Percentiles rank a stretch among this genome's conserved stretches.
These are phyloP conservation scores for Rhodamnia argentea DNA, from an alignment of 345 rosid species.

Conservation along the genomic window DNA sequence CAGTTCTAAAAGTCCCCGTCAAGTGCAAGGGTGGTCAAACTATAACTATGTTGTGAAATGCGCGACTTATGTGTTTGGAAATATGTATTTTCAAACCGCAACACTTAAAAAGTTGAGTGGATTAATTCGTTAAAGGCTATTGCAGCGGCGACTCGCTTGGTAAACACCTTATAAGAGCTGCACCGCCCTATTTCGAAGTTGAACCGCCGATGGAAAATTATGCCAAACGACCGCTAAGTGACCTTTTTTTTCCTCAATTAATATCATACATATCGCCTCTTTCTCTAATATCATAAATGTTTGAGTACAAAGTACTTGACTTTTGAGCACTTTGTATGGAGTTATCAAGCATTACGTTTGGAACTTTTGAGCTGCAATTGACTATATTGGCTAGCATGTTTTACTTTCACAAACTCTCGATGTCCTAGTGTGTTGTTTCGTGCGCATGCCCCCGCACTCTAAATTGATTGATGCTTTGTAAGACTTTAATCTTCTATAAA, in stretches of 20 bases:
- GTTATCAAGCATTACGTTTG: not conserved
- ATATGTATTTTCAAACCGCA: not conserved
- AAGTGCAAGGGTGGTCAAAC: not conserved
- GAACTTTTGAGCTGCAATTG: no score
- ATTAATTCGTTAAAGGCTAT: not conserved
- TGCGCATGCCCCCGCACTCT: not conserved
- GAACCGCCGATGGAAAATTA: not conserved
- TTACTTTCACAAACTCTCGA: not conserved
- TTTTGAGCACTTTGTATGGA: not conserved
- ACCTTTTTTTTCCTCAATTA: not conserved
- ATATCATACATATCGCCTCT: no score
- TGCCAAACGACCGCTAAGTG: not conserved
- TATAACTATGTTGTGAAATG: not conserved
- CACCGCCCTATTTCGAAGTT: not conserved
- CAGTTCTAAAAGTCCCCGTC: not conserved
- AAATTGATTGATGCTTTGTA: not conserved
- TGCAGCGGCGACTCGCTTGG: not conserved
- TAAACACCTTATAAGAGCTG: not conserved
- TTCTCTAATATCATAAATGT: no score
- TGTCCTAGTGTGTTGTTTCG: not conserved
- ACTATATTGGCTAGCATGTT: no score
- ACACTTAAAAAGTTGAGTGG: not conserved
- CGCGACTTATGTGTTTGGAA: not conserved
- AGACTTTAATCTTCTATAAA: not conserved
- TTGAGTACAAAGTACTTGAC: no score